Evolutionary conservation across 2,329 filamentous ascomycete species (phyloP), one percentile per base, ranked within the genome.

Genomic region (Colletotrichum australisinense): DNA sequence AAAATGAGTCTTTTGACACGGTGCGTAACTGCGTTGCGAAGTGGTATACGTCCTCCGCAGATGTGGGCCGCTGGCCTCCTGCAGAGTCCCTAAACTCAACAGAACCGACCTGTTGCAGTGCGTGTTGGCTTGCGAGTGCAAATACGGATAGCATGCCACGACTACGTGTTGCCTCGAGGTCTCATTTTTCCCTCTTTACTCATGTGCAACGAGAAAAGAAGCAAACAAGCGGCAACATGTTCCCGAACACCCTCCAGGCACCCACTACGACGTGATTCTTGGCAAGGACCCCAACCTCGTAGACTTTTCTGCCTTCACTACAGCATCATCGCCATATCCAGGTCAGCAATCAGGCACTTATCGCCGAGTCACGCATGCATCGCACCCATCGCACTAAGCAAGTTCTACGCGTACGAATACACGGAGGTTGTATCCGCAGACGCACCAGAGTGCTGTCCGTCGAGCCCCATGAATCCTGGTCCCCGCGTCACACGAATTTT

Each of bases 1-100:
- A 71, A 26, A 16, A 38, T 26, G 56, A 56, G 9, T 46, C 26
- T 52, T 38, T 46, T 5, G 24, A 5, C 30, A 32, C 11, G 5
- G 66, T 69, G 66, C 66, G 70, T 64, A 69, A 72, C 26, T n/a
- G 42, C 14, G 59, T 73, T 69, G 66, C 66, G 53, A 73, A 64
- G 32, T 30, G 26, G 53, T 26, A 24, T 68, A 60, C 59, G 66
- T 69, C 30, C 32, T 68, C 65, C 24, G 55, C 53, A 28, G 14
- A 55, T 53, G 42, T 55, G 66, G 70, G 52, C 16, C 53, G 22
- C 24, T 42, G 69, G 59, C 70, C 66, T 73, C 69, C 70, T 64
- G 66, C 70, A 73, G 60, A 57, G 26, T 22, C 8, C 30, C 4
- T 26, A 52, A 24, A 60, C 26, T 46, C 24, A 69, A 69, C 16